Base-by-base conservation (phyloP, 2,329 filamentous ascomycete species). In the Exserohilum rostratum region DNA sequence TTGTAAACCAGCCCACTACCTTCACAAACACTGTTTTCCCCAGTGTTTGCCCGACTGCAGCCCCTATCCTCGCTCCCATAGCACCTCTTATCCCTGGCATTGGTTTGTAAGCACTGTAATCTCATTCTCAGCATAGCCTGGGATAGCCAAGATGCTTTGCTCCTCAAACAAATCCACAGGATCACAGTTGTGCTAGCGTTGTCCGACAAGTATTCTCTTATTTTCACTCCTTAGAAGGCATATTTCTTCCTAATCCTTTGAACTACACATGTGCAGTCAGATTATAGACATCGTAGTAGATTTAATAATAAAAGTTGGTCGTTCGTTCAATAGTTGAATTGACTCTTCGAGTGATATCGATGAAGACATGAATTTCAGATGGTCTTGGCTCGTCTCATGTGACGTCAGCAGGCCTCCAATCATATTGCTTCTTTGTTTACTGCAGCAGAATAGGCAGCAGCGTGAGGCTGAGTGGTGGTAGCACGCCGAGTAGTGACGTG, bases 161-260 rank as follows among this genome's bases (percentile, higher is more conserved):
- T 35, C 31, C 18, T 11, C 6, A 10, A n/a, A 5, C 30, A 13
- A 15, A 30, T 31, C 25, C 10, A 15, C 12, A 15, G 15, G 17
- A 15, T 17, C 5, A 43, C 15, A 43, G n/a, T 29, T 11, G 6
- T n/a, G n/a, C 29, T 15, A 11, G 11, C n/a, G n/a, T 18, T 29
- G 10, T 15, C 12, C 15, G 5, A 15, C 25, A 9, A 42, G 17
- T n/a, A 10, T 10, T 12, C 17, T 35, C 29, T 13, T 38, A 46
- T 33, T 5, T 20, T 51, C 52, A 20, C 42, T 55, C 52, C 17
- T 51, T 55, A 51, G 30, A 17, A 51, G n/a, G 44, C 18, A 12
- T 13, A 25, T 34, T 30, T 17, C 22, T n/a, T 27, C 20, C 33
- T 18, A 15, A 25, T 12, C 10, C 2, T 10, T 15, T 30, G 38